These are phyloP conservation scores for Suhomyces sp. DNA, from an alignment of 805 yeast genomes.

Conservation along the genomic window DNA sequence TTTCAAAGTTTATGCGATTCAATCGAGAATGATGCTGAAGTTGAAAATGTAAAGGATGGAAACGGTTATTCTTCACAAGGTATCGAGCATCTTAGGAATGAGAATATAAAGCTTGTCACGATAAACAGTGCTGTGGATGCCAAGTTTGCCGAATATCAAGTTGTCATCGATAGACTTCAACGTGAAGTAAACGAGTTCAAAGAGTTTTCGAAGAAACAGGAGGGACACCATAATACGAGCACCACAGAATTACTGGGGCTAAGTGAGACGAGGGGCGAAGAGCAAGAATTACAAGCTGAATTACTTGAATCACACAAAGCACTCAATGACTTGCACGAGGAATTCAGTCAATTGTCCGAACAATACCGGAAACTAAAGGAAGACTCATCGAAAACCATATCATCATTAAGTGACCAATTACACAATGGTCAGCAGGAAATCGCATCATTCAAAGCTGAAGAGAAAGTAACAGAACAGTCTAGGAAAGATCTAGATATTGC, in stretches of 20 bases:
- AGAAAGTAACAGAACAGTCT: conserved; percentile 26
- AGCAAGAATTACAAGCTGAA: conserved; percentile 12
- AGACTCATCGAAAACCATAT: conserved; percentile 22
- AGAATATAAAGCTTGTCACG: conserved; percentile 19
- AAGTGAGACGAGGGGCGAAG: conserved; percentile 11
- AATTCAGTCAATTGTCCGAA: conserved; percentile 15
- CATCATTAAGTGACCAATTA: conserved; percentile 24
- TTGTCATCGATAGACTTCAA: conserved; percentile 30
- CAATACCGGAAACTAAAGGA: conserved; percentile 19
- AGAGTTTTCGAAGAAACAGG: conserved; percentile 9
- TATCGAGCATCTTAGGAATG: conserved; percentile 11
- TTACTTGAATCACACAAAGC: conserved; percentile 21
- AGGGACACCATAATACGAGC: neutral
- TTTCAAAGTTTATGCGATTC: conserved; percentile 13
- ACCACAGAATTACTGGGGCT: conserved; percentile 2
- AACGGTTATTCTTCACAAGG: conserved; percentile 6
- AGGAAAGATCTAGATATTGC: conserved; percentile 40
- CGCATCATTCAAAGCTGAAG: conserved; percentile 13
- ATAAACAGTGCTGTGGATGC: conserved; percentile 21
- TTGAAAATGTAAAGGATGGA: conserved; percentile 3
- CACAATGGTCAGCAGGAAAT: conserved; percentile 16
- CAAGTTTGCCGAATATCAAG: conserved; percentile 32
- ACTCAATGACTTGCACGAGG: conserved; percentile 17
- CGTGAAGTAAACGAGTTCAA: conserved; percentile 31
- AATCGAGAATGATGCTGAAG: conserved; percentile 7